phyloP scores from a whole-genome alignment of 257 asterid species.

The Ajuga chamaepitys region DNA sequence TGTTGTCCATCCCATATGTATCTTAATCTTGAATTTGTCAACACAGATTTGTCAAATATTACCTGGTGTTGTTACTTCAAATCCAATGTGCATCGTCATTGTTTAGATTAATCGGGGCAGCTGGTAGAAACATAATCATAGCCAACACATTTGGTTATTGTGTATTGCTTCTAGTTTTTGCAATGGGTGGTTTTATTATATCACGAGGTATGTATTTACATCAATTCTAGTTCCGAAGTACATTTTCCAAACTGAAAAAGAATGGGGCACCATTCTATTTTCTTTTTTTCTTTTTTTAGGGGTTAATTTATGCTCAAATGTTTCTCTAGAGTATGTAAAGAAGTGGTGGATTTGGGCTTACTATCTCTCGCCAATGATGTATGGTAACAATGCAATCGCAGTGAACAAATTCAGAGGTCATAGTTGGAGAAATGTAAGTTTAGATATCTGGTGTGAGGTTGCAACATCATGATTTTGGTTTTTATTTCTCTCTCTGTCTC shows the following conservation, averaged over 20 bases:
- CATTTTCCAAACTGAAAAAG: neutral
- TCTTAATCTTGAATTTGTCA: neutral
- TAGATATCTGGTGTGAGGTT: neutral
- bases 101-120: no score
- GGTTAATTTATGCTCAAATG: no score
- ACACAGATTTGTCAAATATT: no score
- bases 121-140: no score
- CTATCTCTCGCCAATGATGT: slow-evolving; percentile 37
- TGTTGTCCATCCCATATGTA: neutral
- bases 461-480: neutral
- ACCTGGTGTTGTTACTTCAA: no score
- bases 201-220: slow-evolving; percentile 34
- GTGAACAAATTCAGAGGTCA: slow-evolving; percentile 47
- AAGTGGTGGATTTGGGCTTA: slow-evolving; percentile 37
- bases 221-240: neutral
- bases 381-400: slow-evolving; percentile 34
- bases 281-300: no score
- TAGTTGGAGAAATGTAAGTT: no score
- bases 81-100: no score
- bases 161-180: no score
- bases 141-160: no score
- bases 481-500: neutral
- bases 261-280: neutral
- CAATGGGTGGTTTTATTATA: slow-evolving; percentile 38
- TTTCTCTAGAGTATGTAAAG: slow-evolving; percentile 20